Evolutionary conservation across 768 basidiomycete genomes (phyloP).

Genomic region (Macrolepiota fuliginosa): DNA sequence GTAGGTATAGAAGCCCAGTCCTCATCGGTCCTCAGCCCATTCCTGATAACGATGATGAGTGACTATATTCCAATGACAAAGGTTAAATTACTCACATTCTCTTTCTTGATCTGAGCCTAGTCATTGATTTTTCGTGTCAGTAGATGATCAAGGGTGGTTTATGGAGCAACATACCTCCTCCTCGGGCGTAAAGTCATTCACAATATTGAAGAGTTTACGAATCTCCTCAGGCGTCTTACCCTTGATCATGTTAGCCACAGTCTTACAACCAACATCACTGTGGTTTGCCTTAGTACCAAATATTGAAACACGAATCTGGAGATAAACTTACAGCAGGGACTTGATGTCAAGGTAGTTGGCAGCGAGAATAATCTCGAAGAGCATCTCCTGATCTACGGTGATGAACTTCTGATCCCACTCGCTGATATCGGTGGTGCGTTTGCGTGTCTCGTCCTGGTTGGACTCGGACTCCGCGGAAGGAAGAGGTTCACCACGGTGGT

Average conservation of each 20-base stretch:
- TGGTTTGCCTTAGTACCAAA: neutral
- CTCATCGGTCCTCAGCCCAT: slow-evolving; percentile 92
- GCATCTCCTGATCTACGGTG: slow-evolving; percentile 99
- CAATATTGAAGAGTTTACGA: slow-evolving; percentile 96
- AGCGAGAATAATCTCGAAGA: slow-evolving; percentile 99
- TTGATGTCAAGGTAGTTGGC: slow-evolving; percentile 99
- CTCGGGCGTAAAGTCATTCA: slow-evolving; percentile 98
- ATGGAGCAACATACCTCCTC: slow-evolving; percentile 71
- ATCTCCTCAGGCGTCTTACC: slow-evolving; percentile 99
- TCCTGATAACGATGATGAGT: slow-evolving; percentile 47
- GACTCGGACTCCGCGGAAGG: slow-evolving; percentile 80
- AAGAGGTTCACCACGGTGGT: slow-evolving; percentile 96
- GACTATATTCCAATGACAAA: slow-evolving; percentile 8
- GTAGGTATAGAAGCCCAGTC: slow-evolving; percentile 12
- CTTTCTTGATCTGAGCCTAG: slow-evolving; percentile 98
- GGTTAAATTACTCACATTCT: slow-evolving; percentile 69
- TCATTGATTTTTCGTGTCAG: slow-evolving; percentile 13
- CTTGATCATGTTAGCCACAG: slow-evolving; percentile 99
- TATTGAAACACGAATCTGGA: neutral
- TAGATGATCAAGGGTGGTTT: slow-evolving; percentile 12
- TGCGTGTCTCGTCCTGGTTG: slow-evolving; percentile 90
- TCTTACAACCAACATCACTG: slow-evolving; percentile 97
- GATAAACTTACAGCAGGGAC: slow-evolving; percentile 79
- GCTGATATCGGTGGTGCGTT: slow-evolving; percentile 96
- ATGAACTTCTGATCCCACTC: slow-evolving; percentile 99